Percentiles rank a stretch among this genome's conserved stretches.
Evolutionary conservation across 495 filamentous ascomycete species (phyloP).

Genomic region (Hypoxylon cercidicola): DNA sequence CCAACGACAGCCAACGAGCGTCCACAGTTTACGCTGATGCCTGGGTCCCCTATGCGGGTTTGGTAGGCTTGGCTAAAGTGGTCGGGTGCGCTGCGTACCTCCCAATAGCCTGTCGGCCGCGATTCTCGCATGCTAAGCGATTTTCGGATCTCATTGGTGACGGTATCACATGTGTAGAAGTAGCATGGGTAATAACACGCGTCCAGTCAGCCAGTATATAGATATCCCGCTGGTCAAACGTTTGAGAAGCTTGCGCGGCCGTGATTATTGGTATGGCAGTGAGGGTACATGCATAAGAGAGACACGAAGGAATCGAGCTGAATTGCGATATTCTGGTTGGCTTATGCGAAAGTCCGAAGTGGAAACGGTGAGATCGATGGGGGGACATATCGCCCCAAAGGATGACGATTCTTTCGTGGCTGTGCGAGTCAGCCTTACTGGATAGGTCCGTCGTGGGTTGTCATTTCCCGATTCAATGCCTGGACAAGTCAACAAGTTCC

Average conservation of each 20-base stretch:
- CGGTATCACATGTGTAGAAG: slow-evolving; percentile 15
- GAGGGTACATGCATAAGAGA: neutral
- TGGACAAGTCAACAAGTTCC: no score
- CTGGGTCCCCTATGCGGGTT: neutral
- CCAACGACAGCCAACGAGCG: neutral
- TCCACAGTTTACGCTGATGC: no score
- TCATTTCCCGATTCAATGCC: no score
- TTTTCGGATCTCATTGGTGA: slow-evolving; percentile 20
- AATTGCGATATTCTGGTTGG: neutral
- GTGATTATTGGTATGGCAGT: neutral
- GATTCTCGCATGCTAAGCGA: slow-evolving; percentile 29
- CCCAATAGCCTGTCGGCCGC: neutral
- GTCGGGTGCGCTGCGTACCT: neutral
- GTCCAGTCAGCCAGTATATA: no score
- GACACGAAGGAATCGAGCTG: neutral
- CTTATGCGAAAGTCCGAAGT: neutral
- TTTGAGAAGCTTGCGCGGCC: slow-evolving; percentile 15
- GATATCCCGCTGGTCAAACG: neutral
- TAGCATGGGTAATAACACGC: no score
- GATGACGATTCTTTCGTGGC: slow-evolving; percentile 5
- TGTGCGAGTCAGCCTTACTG: neutral
- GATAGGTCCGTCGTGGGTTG: no score
- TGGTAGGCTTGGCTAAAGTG: neutral
- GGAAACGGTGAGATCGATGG: neutral
- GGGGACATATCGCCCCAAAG: neutral